Conservation (phyloP, 768 basidiomycete species). For the Psilocybe subaeruginosa region DNA sequence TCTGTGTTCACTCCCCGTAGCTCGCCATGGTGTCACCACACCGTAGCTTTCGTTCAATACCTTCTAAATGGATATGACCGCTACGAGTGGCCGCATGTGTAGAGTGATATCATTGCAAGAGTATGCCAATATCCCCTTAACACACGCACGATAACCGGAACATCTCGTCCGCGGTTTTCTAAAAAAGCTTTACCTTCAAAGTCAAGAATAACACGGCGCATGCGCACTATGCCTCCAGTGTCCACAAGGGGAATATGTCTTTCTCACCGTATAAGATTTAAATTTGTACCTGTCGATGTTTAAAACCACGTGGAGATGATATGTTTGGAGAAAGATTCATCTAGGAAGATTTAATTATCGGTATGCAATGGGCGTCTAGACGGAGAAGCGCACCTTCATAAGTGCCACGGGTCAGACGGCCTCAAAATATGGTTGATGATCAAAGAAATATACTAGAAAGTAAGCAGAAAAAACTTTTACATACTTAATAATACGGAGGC, state of each 20-base stretch:
- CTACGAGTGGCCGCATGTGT: neutral
- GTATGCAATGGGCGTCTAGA: slow-evolving; percentile 3
- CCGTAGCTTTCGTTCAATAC: neutral
- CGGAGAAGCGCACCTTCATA: neutral
- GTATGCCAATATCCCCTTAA: slow-evolving; percentile 7
- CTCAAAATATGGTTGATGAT: neutral
- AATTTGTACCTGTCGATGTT: neutral
- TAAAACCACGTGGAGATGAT: neutral
- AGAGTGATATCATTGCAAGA: neutral
- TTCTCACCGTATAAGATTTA: neutral
- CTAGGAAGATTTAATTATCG: neutral
- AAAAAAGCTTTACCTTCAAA: slow-evolving; percentile 12
- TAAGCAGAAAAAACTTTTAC: neutral
- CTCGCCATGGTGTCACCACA: neutral
- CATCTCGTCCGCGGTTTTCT: slow-evolving; percentile 22
- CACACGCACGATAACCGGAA: slow-evolving; percentile 1
- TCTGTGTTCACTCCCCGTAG: neutral
- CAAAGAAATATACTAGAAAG: neutral
- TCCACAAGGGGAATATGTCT: neutral
- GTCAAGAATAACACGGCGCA: neutral
- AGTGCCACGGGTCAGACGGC: neutral
- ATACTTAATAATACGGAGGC: neutral
- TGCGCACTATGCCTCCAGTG: neutral
- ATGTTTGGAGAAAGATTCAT: neutral
- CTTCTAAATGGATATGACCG: slow-evolving; percentile 8